These are phyloP conservation scores for Lasiosphaeria ovina DNA, from an alignment of 495 filamentous ascomycete genomes.

Conservation along the genomic window DNA sequence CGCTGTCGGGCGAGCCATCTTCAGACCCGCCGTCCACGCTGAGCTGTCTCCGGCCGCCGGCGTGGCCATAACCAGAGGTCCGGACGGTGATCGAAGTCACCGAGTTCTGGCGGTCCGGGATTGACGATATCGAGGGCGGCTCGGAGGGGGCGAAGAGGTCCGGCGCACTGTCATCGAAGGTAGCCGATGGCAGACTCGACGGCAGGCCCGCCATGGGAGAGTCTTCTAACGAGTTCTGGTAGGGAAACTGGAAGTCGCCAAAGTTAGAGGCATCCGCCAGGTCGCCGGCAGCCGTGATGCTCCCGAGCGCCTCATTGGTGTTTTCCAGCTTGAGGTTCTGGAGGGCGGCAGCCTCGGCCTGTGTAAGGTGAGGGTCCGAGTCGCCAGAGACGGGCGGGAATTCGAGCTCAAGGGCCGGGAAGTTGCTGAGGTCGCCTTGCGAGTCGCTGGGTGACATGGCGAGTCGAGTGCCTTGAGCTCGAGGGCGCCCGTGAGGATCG, in stretches of 20 bases:
- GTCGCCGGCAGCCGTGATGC: constrained; percentile 32
- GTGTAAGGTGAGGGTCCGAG: constrained; percentile 22
- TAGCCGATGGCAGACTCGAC: constrained; percentile 23
- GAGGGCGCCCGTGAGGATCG: background rate
- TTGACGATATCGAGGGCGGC: constrained; percentile 36
- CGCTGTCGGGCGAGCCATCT: constrained; percentile 47
- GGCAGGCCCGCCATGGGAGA: constrained; percentile 40
- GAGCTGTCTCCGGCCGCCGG: constrained; percentile 25
- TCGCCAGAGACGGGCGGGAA: constrained; percentile 26
- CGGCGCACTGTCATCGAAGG: constrained; percentile 38
- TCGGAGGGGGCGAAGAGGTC: constrained; percentile 40
- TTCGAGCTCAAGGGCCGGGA: constrained; percentile 27
- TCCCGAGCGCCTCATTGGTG: constrained; percentile 27
- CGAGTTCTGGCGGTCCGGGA: constrained; percentile 42
- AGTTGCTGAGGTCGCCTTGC: constrained; percentile 23
- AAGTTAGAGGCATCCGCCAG: constrained; percentile 40
- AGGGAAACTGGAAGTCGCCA: constrained; percentile 47
- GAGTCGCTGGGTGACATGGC: constrained; percentile 30
- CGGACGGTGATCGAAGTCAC: constrained; percentile 36
- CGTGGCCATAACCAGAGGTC: constrained; percentile 22
- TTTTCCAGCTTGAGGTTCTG: constrained; percentile 31
- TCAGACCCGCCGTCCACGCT: constrained; percentile 44
- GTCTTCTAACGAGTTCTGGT: constrained; percentile 38
- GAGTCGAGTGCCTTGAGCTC: background rate
- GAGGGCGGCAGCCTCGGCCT: constrained; percentile 23